Base-by-base conservation (phyloP, 371 early-diverging fungal genomes). In the Mycotypha africana region DNA sequence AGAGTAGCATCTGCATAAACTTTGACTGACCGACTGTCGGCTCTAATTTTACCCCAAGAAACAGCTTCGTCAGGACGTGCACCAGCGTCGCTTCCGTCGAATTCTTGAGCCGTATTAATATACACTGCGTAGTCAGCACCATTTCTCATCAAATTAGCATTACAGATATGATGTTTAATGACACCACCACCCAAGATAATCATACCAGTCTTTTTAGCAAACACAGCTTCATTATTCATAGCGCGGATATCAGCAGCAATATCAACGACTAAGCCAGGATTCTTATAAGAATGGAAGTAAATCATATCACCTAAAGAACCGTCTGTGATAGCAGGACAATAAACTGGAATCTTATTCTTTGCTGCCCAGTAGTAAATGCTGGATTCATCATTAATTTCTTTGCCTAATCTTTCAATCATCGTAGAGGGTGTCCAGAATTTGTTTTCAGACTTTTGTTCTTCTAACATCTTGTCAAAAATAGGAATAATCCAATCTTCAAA, bases 221-320 rank as follows among this genome's bases (percentile, higher is more conserved):
- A 90, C 0, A 99, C 90, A 2, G 98, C 93, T 52, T 95, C 82
- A 55, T 83, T 82, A 71, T 99, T 99, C 64, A 99, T 87, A 14
- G 74, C 76, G 5, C 92, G 82, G 45, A 99, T 97, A 65, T 99
- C 99, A 23, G 84, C 82, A 2, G 89, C 96, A 55, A 98, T 84
- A 65, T 99, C 99, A 10, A 99, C 74, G 41, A 97, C 80, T 30
- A 99, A 70, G 1, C 93, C 91, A n/a, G 93, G 93, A 60, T 88
- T 94, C 54, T 83, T 86, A 69, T 87, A 97, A 4, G 92, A 87
- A 67, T 98, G 97, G 67, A 98, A 97, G 67, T 95, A 97, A 47
- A 99, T 84, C 93, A 99, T 98, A 70, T 99, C 99, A 24, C 99
- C 99, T 26, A 99, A 71, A 2, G 96, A 95, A 7, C 99, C 99